Evolutionary conservation across 805 yeast species (phyloP).

Genomic region (Lipomyces spencermartinsiae): DNA sequence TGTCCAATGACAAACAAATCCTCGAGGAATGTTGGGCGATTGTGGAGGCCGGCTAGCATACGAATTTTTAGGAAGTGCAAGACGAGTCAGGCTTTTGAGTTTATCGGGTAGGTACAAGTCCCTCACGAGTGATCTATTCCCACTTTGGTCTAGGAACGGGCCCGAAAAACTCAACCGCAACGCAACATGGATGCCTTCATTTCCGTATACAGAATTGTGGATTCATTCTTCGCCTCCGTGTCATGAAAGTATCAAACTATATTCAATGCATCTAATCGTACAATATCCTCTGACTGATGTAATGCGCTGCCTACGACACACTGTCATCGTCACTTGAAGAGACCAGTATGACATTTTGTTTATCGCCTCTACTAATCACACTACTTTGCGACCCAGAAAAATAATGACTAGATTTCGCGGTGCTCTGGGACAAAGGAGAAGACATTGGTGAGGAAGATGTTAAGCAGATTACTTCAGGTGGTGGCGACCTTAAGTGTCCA

Average conservation of each 20-base stretch:
- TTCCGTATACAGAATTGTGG: too few relatives aligned
- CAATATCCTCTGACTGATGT: not conserved
- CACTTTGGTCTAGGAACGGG: too few relatives aligned
- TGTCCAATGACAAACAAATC: not conserved
- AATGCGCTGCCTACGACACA: not conserved
- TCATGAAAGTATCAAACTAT: too few relatives aligned
- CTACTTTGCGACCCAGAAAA: not conserved
- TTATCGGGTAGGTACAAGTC: not conserved
- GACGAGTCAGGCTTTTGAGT: not conserved
- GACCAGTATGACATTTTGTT: not conserved
- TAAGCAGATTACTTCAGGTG: not conserved
- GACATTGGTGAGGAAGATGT: constrained; percentile 1
- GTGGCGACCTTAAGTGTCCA: not conserved
- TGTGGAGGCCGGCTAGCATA: too few relatives aligned
- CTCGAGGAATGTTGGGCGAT: not conserved
- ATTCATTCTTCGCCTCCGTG: too few relatives aligned
- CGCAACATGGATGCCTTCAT: too few relatives aligned
- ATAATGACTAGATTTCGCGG: not conserved
- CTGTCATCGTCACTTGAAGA: not conserved
- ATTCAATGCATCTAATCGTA: not conserved
- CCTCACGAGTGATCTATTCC: not conserved
- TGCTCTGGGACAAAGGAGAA: not conserved
- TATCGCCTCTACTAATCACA: not conserved
- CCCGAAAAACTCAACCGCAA: too few relatives aligned
- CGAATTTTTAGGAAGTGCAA: too few relatives aligned